phyloP scores from a whole-genome alignment of 306 rosid species.

The Quercus variabilis region DNA sequence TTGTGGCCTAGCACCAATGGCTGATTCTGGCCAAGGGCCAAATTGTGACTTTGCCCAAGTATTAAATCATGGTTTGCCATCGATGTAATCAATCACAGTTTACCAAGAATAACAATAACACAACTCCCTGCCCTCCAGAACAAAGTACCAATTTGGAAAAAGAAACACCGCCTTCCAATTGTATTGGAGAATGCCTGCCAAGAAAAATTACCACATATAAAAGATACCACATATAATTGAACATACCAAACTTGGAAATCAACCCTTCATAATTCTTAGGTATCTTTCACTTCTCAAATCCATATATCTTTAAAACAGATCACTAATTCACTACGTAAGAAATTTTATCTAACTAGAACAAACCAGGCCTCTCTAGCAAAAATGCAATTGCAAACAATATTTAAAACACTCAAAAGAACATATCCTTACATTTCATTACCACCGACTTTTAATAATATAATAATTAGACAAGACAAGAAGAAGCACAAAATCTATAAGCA shows the following conservation, averaged over 20 bases:
- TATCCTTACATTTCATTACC: neutral
- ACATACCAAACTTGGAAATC: constrained; percentile 16
- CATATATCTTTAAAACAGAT: neutral
- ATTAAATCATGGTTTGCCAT: constrained; percentile 80
- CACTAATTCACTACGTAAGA: neutral
- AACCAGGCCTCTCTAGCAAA: neutral
- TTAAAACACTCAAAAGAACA: neutral
- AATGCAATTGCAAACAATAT: neutral
- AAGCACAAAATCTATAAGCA: neutral
- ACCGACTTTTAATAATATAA: neutral
- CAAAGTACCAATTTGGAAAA: constrained; percentile 13
- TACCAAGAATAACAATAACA: constrained; percentile 11
- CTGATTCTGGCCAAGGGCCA: constrained; percentile 67
- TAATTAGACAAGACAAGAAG: neutral
- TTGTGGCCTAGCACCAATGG: constrained; percentile 55
- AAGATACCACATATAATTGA: neutral
- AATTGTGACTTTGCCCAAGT: constrained; percentile 64
- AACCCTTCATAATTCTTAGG: constrained; percentile 2
- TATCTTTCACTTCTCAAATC: constrained; percentile 15
- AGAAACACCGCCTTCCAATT: constrained; percentile 8
- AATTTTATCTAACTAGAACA: neutral
- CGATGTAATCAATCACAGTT: constrained; percentile 21
- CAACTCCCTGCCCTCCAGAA: constrained; percentile 23
- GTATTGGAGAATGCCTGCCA: constrained; percentile 38
- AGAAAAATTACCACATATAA: constrained; percentile 17